Conservation (phyloP, 2,329 filamentous ascomycete genomes). For the Thermoascus crustaceus region DNA sequence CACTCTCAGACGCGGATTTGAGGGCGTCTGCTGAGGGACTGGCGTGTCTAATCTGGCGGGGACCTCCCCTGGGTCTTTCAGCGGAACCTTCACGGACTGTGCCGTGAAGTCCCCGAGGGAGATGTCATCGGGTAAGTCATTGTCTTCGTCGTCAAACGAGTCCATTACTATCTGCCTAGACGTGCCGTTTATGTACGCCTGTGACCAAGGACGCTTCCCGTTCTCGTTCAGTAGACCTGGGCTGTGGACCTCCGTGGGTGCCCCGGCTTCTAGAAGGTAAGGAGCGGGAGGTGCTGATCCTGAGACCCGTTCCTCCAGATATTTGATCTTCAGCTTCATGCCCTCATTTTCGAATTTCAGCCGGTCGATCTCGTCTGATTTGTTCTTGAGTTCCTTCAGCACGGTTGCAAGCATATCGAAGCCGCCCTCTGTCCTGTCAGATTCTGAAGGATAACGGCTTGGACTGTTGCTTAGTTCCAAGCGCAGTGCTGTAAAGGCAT, state of each 20-base stretch:
- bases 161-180: slow-evolving; percentile 22
- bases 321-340: slow-evolving; percentile 27
- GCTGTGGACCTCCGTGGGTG: slow-evolving; percentile 23
- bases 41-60: slow-evolving; percentile 3
- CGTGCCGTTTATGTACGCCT: slow-evolving; percentile 18
- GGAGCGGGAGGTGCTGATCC: slow-evolving; percentile 7
- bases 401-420: slow-evolving; percentile 33
- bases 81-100: slow-evolving; percentile 17
- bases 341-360: slow-evolving; percentile 31
- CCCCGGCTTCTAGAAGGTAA: slow-evolving; percentile 4
- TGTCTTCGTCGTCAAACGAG: slow-evolving; percentile 23
- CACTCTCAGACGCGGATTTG: slow-evolving; percentile 7
- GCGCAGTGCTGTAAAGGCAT: slow-evolving; percentile 30
- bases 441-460: slow-evolving; percentile 14
- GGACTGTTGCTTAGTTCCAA: slow-evolving; percentile 30
- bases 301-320: slow-evolving; percentile 22
- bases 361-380: slow-evolving; percentile 32
- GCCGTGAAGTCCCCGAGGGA: slow-evolving; percentile 15
- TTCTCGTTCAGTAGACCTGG: slow-evolving; percentile 26
- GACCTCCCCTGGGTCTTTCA: slow-evolving; percentile 13
- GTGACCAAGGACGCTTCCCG: slow-evolving; percentile 25
- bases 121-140: slow-evolving; percentile 20
- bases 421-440: slow-evolving; percentile 11
- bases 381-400: slow-evolving; percentile 29
- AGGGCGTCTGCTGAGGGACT: background rate